Conservation (phyloP, 2,329 filamentous ascomycete genomes). For the Penicillium sp. region DNA sequence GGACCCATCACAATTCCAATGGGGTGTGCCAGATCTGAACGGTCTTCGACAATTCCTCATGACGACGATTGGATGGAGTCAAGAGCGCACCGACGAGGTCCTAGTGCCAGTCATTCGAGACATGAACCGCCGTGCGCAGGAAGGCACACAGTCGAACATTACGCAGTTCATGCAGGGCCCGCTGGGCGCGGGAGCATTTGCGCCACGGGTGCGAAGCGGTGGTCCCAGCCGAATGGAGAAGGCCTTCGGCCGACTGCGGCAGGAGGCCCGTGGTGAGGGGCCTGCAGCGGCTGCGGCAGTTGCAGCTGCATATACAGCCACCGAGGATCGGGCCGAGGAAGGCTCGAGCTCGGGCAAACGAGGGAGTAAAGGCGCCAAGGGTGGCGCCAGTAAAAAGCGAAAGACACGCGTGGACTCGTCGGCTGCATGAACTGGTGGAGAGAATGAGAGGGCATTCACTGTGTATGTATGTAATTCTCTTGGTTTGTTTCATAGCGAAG, state of each 20-base stretch:
- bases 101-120: conserved; percentile 93
- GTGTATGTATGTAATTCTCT: background rate
- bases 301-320: conserved; percentile 15
- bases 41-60: conserved; percentile 84
- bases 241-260: conserved; percentile 71
- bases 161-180: conserved; percentile 85
- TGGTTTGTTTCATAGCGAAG: background rate
- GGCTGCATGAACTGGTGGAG: conserved; percentile 2
- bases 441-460: background rate
- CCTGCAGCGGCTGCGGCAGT: background rate
- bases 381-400: conserved; percentile 34
- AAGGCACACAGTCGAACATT: conserved; percentile 95
- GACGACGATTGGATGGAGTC: conserved; percentile 89
- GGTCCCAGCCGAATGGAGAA: conserved; percentile 76
- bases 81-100: conserved; percentile 92
- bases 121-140: conserved; percentile 85
- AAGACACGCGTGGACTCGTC: conserved; percentile 29
- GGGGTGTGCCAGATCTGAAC: conserved; percentile 93
- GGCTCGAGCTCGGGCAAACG: conserved; percentile 19
- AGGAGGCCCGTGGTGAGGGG: conserved; percentile 50
- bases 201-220: conserved; percentile 67
- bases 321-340: conserved; percentile 26
- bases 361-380: conserved; percentile 22
- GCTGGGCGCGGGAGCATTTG: conserved; percentile 67
- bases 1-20: conserved; percentile 80